Evolutionary conservation across 352 stramenopile genomes (phyloP).

Genomic region (Pythium periplocum): DNA sequence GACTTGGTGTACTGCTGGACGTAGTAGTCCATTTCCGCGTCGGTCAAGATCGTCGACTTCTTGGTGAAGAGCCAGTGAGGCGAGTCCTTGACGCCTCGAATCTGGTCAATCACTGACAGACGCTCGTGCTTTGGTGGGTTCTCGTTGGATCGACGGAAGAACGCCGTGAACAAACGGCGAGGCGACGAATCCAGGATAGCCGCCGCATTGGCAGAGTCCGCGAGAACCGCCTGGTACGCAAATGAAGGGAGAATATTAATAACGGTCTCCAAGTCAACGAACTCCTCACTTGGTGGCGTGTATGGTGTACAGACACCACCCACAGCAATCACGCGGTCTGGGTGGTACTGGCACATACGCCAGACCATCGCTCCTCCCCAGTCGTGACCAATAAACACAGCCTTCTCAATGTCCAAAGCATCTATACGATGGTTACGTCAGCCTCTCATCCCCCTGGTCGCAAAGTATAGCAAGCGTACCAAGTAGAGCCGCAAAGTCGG

Average conservation of each 20-base stretch:
- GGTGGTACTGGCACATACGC: constrained; percentile 67
- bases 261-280: constrained; percentile 34
- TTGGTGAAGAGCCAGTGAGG: constrained; percentile 28
- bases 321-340: constrained; percentile 46
- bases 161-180: constrained; percentile 40
- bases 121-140: constrained; percentile 13
- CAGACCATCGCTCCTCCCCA: constrained; percentile 65
- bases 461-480: constrained; percentile 15
- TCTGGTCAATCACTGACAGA: constrained; percentile 16
- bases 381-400: constrained; percentile 70
- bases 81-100: constrained; percentile 28
- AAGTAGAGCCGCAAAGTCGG: constrained; percentile 45
- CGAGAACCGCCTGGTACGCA: constrained; percentile 58
- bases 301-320: constrained; percentile 69
- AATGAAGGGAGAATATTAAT: constrained; percentile 51
- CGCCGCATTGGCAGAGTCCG: constrained; percentile 31
- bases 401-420: constrained; percentile 52
- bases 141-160: constrained; percentile 46
- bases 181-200: constrained; percentile 32
- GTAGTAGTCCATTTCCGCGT: constrained; percentile 60
- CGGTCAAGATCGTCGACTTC: constrained; percentile 36
- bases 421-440: constrained; percentile 21
- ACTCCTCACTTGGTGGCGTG: constrained; percentile 31
- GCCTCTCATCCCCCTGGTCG: not conserved
- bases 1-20: constrained; percentile 40